Conservation (phyloP, 2,329 filamentous ascomycete species). For the Alternaria consortialis region DNA sequence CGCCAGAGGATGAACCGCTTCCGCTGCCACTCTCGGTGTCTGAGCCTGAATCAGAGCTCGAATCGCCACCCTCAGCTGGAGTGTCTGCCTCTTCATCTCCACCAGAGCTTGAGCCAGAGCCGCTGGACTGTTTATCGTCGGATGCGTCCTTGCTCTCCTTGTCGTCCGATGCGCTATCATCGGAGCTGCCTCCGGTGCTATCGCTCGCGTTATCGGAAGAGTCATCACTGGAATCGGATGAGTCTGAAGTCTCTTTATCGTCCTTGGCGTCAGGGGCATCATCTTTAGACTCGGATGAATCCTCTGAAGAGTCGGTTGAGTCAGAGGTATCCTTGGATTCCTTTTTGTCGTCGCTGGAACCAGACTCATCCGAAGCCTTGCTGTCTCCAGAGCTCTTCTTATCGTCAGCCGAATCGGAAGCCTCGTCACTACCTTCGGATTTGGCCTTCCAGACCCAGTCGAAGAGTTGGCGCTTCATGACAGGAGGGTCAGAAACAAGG, state of each 20-base stretch:
- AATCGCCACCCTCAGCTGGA: background rate
- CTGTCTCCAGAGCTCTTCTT: background rate
- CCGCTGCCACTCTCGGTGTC: background rate
- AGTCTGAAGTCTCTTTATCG: background rate
- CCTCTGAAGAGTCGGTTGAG: background rate
- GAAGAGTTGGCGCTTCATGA: conserved; percentile 5
- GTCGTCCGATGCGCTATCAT: background rate
- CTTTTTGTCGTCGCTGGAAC: background rate
- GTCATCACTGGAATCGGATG: background rate
- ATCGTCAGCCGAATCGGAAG: background rate
- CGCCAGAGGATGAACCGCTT: background rate
- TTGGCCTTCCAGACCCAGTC: background rate
- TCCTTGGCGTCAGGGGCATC: background rate
- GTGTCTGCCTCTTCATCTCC: background rate
- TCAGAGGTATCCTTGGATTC: background rate
- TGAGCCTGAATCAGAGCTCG: background rate
- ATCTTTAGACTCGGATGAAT: background rate
- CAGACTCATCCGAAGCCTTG: background rate
- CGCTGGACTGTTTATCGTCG: background rate
- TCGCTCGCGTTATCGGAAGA: background rate
- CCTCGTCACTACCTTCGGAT: background rate
- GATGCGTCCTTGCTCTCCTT: background rate
- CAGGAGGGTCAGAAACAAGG: conserved; percentile 21
- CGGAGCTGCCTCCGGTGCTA: background rate
- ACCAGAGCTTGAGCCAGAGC: conserved; percentile 5